Base-by-base conservation (phyloP, 345 rosid species). In the Physaria fendleri region DNA sequence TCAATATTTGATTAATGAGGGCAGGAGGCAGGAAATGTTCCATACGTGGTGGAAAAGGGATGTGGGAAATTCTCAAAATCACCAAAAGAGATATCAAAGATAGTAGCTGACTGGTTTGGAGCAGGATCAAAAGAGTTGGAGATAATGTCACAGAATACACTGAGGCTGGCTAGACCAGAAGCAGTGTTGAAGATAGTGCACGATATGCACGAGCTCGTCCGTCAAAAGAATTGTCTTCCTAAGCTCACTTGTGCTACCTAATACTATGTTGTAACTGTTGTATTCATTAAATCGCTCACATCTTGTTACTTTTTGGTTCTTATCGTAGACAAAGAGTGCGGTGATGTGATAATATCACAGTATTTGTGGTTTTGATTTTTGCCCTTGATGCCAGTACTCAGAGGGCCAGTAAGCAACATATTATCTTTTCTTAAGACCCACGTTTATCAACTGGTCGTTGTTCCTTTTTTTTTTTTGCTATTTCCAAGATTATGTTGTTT, bases 1-100 rank as follows among this genome's bases (percentile, higher is more conserved):
- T 41, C 40, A 18, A 56, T 2, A 6, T 15, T 27, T 54, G 43
- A 21, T 25, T 33, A n/a, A 5, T 23, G 52, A 56, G 33, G 30
- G 45, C 78, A 90, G 99, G 99, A 94, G 81, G 99, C 75, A 6
- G 99, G 99, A 18, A 94, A 94, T 28, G 99, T 94, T 32, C 99
- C 99, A 0, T 87, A 80, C 1, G 96, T 87, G 61, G 97, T 94
- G 38, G 92, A 85, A 53, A 90, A 84, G 40, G 97, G 97, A 73
- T 94, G 85, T 15, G 97, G 97, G 64, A 90, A 81, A 57, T 90
- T 78, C 70, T 90, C 95, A 0, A 94, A 84, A 77, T 84, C 93
- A 0, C 97, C 97, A 0, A 81, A 81, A 62, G 96, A 85, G 70
- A 94, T 94, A 56, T 90, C 99, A 10, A 77, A 66, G 15, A 87